Evolutionary conservation across 805 yeast genomes (phyloP).

Genomic region (Saturnispora ahearnii): DNA sequence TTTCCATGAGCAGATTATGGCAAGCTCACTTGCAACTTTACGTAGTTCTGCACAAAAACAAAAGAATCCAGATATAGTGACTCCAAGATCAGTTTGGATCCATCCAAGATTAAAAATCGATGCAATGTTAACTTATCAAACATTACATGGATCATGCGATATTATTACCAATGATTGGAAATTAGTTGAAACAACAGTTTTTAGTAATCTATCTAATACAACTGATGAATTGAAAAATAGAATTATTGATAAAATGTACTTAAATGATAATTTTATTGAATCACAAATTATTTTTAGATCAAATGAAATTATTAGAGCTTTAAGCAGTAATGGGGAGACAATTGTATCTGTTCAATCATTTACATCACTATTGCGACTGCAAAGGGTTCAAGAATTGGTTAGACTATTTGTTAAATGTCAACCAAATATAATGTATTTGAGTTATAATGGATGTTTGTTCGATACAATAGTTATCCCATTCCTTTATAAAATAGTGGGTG

Average conservation of each 20-base stretch:
- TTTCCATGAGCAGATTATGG: not conserved
- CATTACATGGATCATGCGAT: conserved; percentile 19
- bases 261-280: conserved; percentile 1
- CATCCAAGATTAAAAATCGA: conserved; percentile 26
- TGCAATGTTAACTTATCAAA: conserved; percentile 25
- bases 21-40: not conserved
- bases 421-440: conserved; percentile 14
- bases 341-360: conserved; percentile 13
- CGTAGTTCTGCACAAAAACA: not conserved
- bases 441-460: conserved; percentile 19
- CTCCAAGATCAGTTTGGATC: conserved; percentile 28
- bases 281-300: conserved; percentile 7
- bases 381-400: conserved; percentile 17
- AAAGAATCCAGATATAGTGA: conserved; percentile 11
- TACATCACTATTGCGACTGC: conserved; percentile 14
- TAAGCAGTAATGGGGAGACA: conserved; percentile 10
- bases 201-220: conserved; percentile 20
- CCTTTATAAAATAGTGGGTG: conserved; percentile 23
- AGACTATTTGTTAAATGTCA: conserved; percentile 21
- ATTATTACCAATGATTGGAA: conserved; percentile 16
- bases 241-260: conserved; percentile 19
- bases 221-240: conserved; percentile 12
- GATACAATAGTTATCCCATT: conserved; percentile 21
- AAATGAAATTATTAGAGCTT: conserved; percentile 13
- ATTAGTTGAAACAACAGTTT: conserved; percentile 19